A percentile compares a stretch with the other conserved stretches of the same genome.
phyloP scores from a whole-genome alignment of 345 rosid species.

The Raphanus raphanistrum region DNA sequence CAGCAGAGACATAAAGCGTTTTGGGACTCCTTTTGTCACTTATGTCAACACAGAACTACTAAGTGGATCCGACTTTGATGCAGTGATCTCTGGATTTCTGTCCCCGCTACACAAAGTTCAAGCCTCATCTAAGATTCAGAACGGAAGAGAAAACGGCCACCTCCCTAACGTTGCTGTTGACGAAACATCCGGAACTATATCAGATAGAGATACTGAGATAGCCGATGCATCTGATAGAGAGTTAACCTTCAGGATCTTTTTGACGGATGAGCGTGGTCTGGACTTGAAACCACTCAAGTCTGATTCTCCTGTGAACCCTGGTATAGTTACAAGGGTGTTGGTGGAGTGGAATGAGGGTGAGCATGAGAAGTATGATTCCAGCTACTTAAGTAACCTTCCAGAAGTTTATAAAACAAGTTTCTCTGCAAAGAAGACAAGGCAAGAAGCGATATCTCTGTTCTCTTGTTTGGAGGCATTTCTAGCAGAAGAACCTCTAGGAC shows the following conservation, averaged over 20 bases:
- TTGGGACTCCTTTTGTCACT: constrained; percentile 76
- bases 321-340: constrained; percentile 48
- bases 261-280: constrained; percentile 51
- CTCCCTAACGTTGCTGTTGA: constrained; percentile 15
- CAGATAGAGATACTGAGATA: constrained; percentile 42
- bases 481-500: constrained; percentile 95
- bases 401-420: constrained; percentile 78
- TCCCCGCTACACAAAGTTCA: constrained; percentile 53
- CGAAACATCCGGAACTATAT: constrained; percentile 28
- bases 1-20: constrained; percentile 47
- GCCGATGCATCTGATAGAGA: constrained; percentile 41
- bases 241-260: constrained; percentile 51
- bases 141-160: constrained; percentile 57
- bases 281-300: constrained; percentile 48
- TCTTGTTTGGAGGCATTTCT: constrained; percentile 91
- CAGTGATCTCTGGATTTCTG: constrained; percentile 55
- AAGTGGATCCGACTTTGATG: constrained; percentile 66
- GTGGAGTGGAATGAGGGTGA: constrained; percentile 78
- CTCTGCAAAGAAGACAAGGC: constrained; percentile 78
- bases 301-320: constrained; percentile 54
- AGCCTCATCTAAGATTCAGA: constrained; percentile 40
- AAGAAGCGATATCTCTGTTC: constrained; percentile 83
- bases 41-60: constrained; percentile 54
- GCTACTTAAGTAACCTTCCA: constrained; percentile 78
- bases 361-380: constrained; percentile 62